These are phyloP conservation scores for Euphorbia corollata DNA, from an alignment of 441 rosid genomes.

Conservation along the genomic window DNA sequence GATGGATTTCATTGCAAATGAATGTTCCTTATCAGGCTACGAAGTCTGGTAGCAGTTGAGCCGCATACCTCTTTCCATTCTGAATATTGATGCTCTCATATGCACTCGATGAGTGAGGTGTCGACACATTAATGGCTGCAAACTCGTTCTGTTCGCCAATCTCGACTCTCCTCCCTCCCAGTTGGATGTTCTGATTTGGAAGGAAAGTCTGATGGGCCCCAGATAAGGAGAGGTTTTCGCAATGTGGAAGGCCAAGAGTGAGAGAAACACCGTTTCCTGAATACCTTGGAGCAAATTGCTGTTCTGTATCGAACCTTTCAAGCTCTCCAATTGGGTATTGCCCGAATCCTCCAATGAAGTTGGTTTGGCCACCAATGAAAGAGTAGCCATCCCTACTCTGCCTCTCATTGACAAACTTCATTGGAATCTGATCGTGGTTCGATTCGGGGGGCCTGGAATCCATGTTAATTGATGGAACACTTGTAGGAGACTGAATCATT, in stretches of 20 bases:
- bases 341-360: conserved; percentile 74
- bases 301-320: conserved; percentile 65
- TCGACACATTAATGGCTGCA: conserved; percentile 42
- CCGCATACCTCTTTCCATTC: conserved; percentile 79
- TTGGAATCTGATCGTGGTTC: conserved; percentile 35
- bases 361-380: conserved; percentile 57
- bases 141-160: conserved; percentile 59
- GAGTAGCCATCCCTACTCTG: conserved; percentile 69
- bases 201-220: conserved; percentile 65
- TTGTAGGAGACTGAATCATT: conserved; percentile 42
- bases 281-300: conserved; percentile 59
- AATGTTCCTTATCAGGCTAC: conserved; percentile 44
- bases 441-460: conserved; percentile 32
- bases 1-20: background rate
- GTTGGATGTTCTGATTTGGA: conserved; percentile 65
- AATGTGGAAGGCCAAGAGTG: conserved; percentile 77
- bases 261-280: conserved; percentile 85
- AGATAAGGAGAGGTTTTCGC: conserved; percentile 66
- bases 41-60: conserved; percentile 79
- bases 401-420: conserved; percentile 55
- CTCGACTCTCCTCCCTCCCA: conserved; percentile 74
- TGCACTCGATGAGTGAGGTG: conserved; percentile 60
- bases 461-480: conserved; percentile 36
- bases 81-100: conserved; percentile 66
- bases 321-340: conserved; percentile 85